These are phyloP conservation scores for Russula compacta DNA, from an alignment of 768 basidiomycete species.

Conservation along the genomic window DNA sequence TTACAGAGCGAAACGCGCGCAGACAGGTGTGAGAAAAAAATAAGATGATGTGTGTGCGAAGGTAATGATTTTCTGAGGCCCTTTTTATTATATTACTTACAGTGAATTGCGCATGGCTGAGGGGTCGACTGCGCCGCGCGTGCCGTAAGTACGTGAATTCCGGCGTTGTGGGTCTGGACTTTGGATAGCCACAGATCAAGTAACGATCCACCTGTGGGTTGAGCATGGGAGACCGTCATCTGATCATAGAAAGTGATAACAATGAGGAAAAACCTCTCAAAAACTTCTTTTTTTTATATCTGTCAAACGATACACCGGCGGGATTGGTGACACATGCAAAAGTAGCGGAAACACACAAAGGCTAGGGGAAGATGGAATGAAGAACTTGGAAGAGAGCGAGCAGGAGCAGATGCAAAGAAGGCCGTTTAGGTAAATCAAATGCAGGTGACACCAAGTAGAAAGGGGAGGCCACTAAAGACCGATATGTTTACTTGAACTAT, in stretches of 20 bases:
- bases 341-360: neutral
- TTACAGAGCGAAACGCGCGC: too few relatives aligned
- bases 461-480: neutral
- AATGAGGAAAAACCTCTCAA: neutral
- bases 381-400: neutral
- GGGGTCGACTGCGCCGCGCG: too few relatives aligned
- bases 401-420: neutral
- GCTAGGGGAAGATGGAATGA: neutral
- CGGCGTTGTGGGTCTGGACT: neutral
- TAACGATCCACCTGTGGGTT: neutral
- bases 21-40: too few relatives aligned
- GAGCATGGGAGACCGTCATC: too few relatives aligned
- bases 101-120: too few relatives aligned
- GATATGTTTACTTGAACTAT: constrained; percentile 27
- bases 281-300: constrained; percentile 2
- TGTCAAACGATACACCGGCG: constrained; percentile 8
- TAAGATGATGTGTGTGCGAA: too few relatives aligned
- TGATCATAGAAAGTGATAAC: neutral
- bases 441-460: neutral
- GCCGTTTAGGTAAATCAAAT: constrained; percentile 1
- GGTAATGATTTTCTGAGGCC: too few relatives aligned
- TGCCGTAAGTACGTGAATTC: too few relatives aligned
- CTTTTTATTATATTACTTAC: too few relatives aligned
- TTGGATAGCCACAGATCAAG: neutral
- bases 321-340: neutral